Base-by-base conservation (phyloP, 805 yeast species). In the Candida suzukii region DNA sequence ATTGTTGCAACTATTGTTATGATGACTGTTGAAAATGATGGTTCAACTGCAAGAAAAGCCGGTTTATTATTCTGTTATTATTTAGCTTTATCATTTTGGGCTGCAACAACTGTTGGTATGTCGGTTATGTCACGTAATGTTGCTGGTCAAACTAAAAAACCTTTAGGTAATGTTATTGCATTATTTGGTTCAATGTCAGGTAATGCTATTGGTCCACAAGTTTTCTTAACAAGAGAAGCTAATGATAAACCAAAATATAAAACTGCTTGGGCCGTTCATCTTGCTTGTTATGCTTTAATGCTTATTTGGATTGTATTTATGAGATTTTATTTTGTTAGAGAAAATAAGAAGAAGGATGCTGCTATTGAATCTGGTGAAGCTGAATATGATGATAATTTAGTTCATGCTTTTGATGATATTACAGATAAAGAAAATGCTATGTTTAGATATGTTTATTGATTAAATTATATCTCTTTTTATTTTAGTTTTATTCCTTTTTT, bases 1-100 rank as follows among this genome's bases (percentile, higher is more conserved):
- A 52, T 64, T 19, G 46, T 57, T 24, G 67, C 64, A 3, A 53
- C 61, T 17, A 50, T 56, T 11, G 56, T 59, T 7, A 45, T 64
- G 37, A 46, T 53, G 40, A 44, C 60, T 5, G 48, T 53, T 26
- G 44, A 41, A 17, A 36, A 36, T 27, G 30, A 31, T 33, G 47
- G 42, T 16, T 48, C 49, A 40, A 44, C 48, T 45, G 48, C 49
- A 11, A 36, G 25, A 36, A 51, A 44, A 36, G 63, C 57, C 5
- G 60, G 49, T 9, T 44, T 58, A 25, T 45, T 61, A 12, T 53
- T 58, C 44, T 56, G 61, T 41, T 54, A 59, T 38, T 61, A 61
- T 40, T 35, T 61, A 21, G 45, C 54, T 10, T 43, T 51, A 24
- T 54, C 58, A 3, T 57, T 49, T 44, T 56, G 57, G 51, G 57